phyloP scores from a whole-genome alignment of 2,329 filamentous ascomycete genomes.

The Sporothrix sp. region DNA sequence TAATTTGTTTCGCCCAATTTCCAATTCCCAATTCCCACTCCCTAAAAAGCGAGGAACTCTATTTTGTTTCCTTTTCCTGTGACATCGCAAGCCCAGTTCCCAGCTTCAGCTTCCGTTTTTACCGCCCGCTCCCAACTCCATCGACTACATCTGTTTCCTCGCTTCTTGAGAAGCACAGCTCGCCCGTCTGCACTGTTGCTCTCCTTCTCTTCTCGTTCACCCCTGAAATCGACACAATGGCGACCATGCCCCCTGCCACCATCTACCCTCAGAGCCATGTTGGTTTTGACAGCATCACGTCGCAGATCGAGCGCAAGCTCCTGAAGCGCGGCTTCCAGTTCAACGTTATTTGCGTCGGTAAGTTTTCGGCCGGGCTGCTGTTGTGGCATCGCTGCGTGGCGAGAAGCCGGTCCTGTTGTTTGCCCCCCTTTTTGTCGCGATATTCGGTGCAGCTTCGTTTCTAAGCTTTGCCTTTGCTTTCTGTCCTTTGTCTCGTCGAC shows the following conservation, averaged over 20 bases:
- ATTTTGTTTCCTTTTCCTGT: conserved; percentile 11
- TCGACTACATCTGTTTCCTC: background rate
- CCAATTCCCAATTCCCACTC: conserved; percentile 10
- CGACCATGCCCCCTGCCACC: conserved; percentile 57
- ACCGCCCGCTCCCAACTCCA: background rate
- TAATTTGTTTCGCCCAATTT: conserved; percentile 15
- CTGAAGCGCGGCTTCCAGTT: conserved; percentile 99
- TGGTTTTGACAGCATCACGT: conserved; percentile 99
- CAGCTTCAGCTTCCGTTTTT: conserved; percentile 2
- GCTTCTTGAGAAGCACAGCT: background rate
- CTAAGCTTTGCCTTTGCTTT: too few species aligned
- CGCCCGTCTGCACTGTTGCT: background rate
- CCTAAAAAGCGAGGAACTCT: conserved; percentile 7
- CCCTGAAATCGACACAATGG: conserved; percentile 32
- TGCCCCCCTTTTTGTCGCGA: background rate
- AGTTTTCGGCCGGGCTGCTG: conserved; percentile 31
- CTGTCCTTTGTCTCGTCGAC: too few species aligned
- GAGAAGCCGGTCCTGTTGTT: background rate
- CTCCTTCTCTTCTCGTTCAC: conserved; percentile 1
- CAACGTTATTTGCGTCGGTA: conserved; percentile 93
- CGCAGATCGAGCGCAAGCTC: conserved; percentile 98
- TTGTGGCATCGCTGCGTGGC: background rate
- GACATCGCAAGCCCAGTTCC: conserved; percentile 12
- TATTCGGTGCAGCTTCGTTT: background rate
- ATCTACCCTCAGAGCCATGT: conserved; percentile 95